A percentile compares a stretch with the other conserved stretches of the same genome.
Evolutionary conservation across 2,329 filamentous ascomycete genomes (phyloP).

Genomic region (Cucurbitaria berberidis): DNA sequence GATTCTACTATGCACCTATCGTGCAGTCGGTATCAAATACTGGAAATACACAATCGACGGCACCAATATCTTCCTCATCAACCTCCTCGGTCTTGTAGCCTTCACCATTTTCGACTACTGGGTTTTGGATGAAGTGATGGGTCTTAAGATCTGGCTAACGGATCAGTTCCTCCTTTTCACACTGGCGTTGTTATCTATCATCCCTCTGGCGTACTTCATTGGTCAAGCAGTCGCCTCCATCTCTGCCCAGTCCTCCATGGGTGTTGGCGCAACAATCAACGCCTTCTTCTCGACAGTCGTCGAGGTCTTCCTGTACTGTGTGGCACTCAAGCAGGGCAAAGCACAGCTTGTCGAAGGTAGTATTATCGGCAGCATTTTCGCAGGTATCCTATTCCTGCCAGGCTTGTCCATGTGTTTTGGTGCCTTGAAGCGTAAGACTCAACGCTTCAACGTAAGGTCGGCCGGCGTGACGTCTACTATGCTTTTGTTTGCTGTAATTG

Average conservation of each 20-base stretch:
- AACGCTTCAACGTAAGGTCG: conserved; percentile 95
- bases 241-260: conserved; percentile 98
- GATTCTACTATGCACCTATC: conserved; percentile 94
- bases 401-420: conserved; percentile 99
- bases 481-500: conserved; percentile 94
- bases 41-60: conserved; percentile 99
- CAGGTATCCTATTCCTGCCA: conserved; percentile 91
- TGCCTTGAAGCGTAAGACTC: conserved; percentile 95
- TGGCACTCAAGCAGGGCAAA: conserved; percentile 91
- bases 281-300: conserved; percentile 98
- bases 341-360: conserved; percentile 92
- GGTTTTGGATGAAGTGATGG: conserved; percentile 72
- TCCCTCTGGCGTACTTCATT: conserved; percentile 97
- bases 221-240: conserved; percentile 98
- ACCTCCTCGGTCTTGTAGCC: conserved; percentile 88
- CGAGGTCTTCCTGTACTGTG: conserved; percentile 96
- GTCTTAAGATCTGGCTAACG: conserved; percentile 75
- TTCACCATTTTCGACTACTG: conserved; percentile 95
- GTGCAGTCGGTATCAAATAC: conserved; percentile 91
- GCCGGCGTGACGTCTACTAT: conserved; percentile 97
- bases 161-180: conserved; percentile 86
- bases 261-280: conserved; percentile 93
- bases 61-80: conserved; percentile 99
- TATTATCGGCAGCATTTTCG: conserved; percentile 97
- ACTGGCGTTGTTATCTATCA: conserved; percentile 86